These are phyloP conservation scores for Chrysopogon serrulatus DNA, from an alignment of 176 grass and related monocot species.

Conservation along the genomic window DNA sequence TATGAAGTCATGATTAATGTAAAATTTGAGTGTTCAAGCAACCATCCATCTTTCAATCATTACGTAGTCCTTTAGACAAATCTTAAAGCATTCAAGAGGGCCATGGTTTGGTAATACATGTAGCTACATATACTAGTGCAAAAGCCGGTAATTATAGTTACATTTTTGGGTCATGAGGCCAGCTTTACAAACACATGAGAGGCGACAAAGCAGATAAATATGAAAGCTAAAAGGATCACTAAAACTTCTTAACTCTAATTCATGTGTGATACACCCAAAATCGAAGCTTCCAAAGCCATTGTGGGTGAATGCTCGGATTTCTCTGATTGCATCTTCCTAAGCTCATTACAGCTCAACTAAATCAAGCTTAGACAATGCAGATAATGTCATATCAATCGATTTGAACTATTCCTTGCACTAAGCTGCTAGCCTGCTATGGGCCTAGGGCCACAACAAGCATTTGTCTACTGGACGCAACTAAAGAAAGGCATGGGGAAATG, in stretches of 20 bases:
- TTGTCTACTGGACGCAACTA: not conserved
- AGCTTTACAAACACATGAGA: no score
- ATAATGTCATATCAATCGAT: not conserved
- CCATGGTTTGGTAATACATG: not conserved
- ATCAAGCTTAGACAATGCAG: not conserved
- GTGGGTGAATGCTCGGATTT: not conserved
- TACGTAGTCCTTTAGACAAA: not conserved
- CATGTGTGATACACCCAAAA: not conserved
- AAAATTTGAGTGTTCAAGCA: not conserved
- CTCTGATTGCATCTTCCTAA: not conserved
- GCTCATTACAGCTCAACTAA: not conserved
- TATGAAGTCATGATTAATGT: not conserved
- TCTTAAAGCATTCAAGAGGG: not conserved
- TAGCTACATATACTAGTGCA: not conserved
- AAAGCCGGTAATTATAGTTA: no score
- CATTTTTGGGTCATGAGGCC: no score
- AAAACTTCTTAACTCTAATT: no score
- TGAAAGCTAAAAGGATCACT: not conserved
- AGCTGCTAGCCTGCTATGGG: slow-evolving; percentile 8
- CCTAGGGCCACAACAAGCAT: not conserved
- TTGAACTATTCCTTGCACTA: not conserved
- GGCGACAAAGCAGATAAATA: not conserved
- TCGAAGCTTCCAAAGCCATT: not conserved
- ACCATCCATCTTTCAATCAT: not conserved
- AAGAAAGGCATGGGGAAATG: slow-evolving; percentile 9